Evolutionary conservation across 1,284 basidiomycete genomes (phyloP).

Genomic region (Sutorius eximius): DNA sequence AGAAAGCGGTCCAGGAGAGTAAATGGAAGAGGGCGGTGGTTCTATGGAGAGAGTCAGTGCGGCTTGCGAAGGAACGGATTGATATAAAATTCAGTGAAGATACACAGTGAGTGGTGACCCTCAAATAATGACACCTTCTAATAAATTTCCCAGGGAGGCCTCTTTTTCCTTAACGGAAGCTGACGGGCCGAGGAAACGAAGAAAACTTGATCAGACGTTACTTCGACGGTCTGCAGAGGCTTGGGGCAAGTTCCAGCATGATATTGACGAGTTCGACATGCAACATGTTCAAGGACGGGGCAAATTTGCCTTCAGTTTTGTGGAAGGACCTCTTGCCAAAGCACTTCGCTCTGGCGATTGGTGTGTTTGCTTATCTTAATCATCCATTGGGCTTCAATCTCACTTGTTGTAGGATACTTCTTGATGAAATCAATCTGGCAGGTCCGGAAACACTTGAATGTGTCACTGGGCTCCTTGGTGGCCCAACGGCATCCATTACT

Average conservation of each 20-base stretch:
- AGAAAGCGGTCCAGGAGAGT: slow-evolving; percentile 79
- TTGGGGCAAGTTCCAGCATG: slow-evolving; percentile 76
- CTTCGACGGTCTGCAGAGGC: slow-evolving; percentile 49
- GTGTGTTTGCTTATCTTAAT: slow-evolving; percentile 45
- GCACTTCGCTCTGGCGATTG: slow-evolving; percentile 90
- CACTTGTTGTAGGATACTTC: slow-evolving; percentile 67
- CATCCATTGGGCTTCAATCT: not conserved
- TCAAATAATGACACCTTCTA: not conserved
- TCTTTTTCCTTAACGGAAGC: slow-evolving; percentile 32
- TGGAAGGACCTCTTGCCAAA: slow-evolving; percentile 95
- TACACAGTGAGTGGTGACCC: slow-evolving; percentile 39
- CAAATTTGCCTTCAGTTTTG: slow-evolving; percentile 91
- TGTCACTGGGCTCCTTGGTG: slow-evolving; percentile 83
- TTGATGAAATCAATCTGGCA: slow-evolving; percentile 97
- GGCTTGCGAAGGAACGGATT: slow-evolving; percentile 68
- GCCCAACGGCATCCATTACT: slow-evolving; percentile 86
- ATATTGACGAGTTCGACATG: slow-evolving; percentile 81
- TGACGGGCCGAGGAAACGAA: slow-evolving; percentile 68
- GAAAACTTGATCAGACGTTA: slow-evolving; percentile 58
- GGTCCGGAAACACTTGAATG: slow-evolving; percentile 95
- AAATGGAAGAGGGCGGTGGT: slow-evolving; percentile 87
- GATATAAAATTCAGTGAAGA: slow-evolving; percentile 44
- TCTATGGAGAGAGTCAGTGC: slow-evolving; percentile 82
- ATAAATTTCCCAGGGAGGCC: slow-evolving; percentile 12
- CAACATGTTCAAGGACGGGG: slow-evolving; percentile 84